phyloP scores from a whole-genome alignment of 2,329 filamentous ascomycete genomes.

The Trichophyton benhamiae region DNA sequence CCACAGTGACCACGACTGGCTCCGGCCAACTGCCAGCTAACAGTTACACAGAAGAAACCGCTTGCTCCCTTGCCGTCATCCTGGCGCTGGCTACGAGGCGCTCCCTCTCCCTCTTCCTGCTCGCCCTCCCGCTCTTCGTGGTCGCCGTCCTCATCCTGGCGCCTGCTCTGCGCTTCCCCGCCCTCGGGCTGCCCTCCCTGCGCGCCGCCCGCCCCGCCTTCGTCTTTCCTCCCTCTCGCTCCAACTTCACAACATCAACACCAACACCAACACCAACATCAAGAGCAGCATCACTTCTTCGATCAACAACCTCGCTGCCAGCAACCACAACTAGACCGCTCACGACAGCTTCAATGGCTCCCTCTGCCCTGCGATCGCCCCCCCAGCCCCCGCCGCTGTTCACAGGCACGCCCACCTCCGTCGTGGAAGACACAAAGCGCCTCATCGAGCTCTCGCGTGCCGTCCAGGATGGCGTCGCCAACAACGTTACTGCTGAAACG shows the following conservation, averaged over 20 bases:
- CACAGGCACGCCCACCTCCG: slow-evolving; percentile 36
- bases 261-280: slow-evolving; percentile 9
- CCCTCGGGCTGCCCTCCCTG: slow-evolving; percentile 30
- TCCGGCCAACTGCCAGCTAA: too few species aligned
- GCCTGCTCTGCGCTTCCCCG: slow-evolving; percentile 30
- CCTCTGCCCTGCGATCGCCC: slow-evolving; percentile 32
- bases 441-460: slow-evolving; percentile 34
- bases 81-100: slow-evolving; percentile 6
- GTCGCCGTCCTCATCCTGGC: slow-evolving; percentile 36
- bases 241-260: slow-evolving; percentile 13
- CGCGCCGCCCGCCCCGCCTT: slow-evolving; percentile 18
- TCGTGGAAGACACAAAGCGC: slow-evolving; percentile 37
- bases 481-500: slow-evolving; percentile 37
- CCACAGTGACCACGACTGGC: too few species aligned
- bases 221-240: neutral
- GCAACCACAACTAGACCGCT: slow-evolving; percentile 18
- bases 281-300: too few species aligned
- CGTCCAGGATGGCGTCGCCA: slow-evolving; percentile 33
- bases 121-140: slow-evolving; percentile 21
- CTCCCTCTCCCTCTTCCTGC: slow-evolving; percentile 9
- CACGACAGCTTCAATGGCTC: slow-evolving; percentile 38
- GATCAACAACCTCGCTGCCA: neutral
- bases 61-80: neutral
- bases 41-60: neutral
- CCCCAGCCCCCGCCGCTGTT: slow-evolving; percentile 38